Conservation (phyloP, 306 rosid species). For the Vicia sativa region DNA sequence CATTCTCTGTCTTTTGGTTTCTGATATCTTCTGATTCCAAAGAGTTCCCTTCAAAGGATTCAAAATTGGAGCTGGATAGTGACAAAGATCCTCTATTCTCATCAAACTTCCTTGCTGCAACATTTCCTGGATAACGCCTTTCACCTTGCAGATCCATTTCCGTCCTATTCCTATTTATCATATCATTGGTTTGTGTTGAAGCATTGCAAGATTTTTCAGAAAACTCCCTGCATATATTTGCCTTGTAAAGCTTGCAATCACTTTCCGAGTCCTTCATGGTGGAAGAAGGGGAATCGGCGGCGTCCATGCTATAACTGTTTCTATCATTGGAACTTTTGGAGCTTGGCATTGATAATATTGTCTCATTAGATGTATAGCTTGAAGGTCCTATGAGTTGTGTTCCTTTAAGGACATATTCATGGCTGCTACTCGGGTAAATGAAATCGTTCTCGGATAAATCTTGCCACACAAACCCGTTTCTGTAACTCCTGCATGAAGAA, state of each 20-base stretch:
- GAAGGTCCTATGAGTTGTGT: slow-evolving; percentile 48
- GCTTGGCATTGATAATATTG: slow-evolving; percentile 49
- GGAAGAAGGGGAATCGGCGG: slow-evolving; percentile 36
- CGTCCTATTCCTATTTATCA: slow-evolving; percentile 35
- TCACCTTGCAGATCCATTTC: slow-evolving; percentile 35
- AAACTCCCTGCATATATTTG: slow-evolving; percentile 39
- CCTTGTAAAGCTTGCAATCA: slow-evolving; percentile 47
- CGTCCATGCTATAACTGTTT: slow-evolving; percentile 45
- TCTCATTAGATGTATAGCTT: slow-evolving; percentile 50
- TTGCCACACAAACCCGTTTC: slow-evolving; percentile 75
- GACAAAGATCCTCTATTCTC: slow-evolving; percentile 30
- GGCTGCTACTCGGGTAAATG: slow-evolving; percentile 60
- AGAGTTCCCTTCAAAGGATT: slow-evolving; percentile 29
- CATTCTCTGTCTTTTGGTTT: slow-evolving; percentile 51
- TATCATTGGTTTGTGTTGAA: slow-evolving; percentile 58
- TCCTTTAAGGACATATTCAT: slow-evolving; percentile 69
- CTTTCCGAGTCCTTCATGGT: slow-evolving; percentile 33
- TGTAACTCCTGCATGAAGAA: slow-evolving; percentile 46
- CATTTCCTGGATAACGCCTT: slow-evolving; percentile 29
- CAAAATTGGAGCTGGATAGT: slow-evolving; percentile 37
- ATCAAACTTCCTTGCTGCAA: slow-evolving; percentile 19
- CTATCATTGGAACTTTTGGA: slow-evolving; percentile 52
- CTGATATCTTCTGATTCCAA: slow-evolving; percentile 36
- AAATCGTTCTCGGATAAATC: slow-evolving; percentile 63
- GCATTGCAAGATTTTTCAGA: slow-evolving; percentile 44